Evolutionary conservation across 768 basidiomycete species (phyloP), one percentile per base, ranked within the genome.

Genomic region (Postia placenta): DNA sequence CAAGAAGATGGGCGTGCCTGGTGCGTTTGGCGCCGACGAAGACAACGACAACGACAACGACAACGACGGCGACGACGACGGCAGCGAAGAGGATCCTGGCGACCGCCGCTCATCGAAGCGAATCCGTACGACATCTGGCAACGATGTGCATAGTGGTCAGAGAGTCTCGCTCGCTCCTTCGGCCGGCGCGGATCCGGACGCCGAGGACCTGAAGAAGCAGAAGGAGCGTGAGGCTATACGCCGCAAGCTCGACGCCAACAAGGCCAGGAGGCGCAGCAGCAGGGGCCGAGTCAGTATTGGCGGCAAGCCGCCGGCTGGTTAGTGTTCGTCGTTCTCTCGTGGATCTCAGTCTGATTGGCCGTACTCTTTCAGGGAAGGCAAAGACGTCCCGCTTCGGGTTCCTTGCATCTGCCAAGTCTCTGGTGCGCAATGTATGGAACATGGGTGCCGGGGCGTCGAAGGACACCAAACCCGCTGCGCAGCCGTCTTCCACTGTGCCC

Each of bases 341-440:
- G 47, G 12, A 42, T 45, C 11, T 1, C 5, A 23, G 28, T 20
- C 45, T 48, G 27, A 52, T 14, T 28, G 17, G 54, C 28, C 33
- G 42, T 43, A 45, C 65, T 49, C 22, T 45, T 48, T 53, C 56
- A 71, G 66, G 59, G 44, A 72, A 71, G 60, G 68, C 55, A 20
- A 79, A 79, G 55, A 67, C 79, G 1, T 71, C 79, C 3, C 76
- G 79, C 30, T 80, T 87, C 50, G 87, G 85, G 1, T 87, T 90
- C 69, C 64, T 90, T 5, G 74, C 81, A 6, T 69, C 73, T 19
- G 81, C 87, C 6, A 89, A 87, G 62, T 76, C 78, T 0, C 67
- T 89, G 2, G 86, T 89, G 3, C 71, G 75, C 56, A 85, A 76
- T 54, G 85, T 90, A 1, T 89, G 85, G 85, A 81, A 79, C 56